Conservation (phyloP, 129 eudicot species). For the Dittrichia graveolens region DNA sequence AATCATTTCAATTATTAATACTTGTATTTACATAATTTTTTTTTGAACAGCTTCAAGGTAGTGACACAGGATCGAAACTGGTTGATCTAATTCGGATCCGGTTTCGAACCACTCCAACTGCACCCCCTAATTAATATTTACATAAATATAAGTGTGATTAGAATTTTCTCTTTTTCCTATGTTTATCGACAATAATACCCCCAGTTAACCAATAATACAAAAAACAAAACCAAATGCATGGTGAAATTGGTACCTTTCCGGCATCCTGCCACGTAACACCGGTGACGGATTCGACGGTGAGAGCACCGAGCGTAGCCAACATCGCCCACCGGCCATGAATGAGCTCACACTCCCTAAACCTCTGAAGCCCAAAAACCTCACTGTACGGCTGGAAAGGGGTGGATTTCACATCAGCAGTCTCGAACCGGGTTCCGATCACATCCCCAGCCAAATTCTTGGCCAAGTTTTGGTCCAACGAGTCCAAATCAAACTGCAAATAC, state of each 20-base stretch:
- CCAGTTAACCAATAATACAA: no score
- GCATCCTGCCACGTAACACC: conserved; percentile 99
- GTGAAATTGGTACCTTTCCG: conserved; percentile 60
- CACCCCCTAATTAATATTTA: no score
- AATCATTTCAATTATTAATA: no score
- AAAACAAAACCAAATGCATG: not conserved
- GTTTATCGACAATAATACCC: no score
- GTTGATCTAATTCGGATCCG: no score
- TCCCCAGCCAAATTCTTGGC: conserved; percentile 81
- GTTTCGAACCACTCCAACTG: no score
- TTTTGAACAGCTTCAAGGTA: no score
- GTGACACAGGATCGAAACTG: no score
- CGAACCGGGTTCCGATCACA: conserved; percentile 78
- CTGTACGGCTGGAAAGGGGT: conserved; percentile 94
- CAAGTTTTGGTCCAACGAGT: conserved; percentile 85
- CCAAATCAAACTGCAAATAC: conserved; percentile 78
- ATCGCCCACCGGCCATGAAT: conserved; percentile 98
- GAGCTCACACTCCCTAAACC: conserved; percentile 95
- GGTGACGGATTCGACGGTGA: conserved; percentile 89
- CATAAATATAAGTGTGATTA: no score
- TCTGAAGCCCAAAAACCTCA: conserved; percentile 92
- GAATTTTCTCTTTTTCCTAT: no score
- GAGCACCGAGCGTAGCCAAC: conserved; percentile 93
- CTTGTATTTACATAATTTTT: no score
- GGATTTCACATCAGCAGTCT: conserved; percentile 64